Evolutionary conservation across 495 filamentous ascomycete species (phyloP), one percentile per base, ranked within the genome.

Genomic region (Cercophora samala): DNA sequence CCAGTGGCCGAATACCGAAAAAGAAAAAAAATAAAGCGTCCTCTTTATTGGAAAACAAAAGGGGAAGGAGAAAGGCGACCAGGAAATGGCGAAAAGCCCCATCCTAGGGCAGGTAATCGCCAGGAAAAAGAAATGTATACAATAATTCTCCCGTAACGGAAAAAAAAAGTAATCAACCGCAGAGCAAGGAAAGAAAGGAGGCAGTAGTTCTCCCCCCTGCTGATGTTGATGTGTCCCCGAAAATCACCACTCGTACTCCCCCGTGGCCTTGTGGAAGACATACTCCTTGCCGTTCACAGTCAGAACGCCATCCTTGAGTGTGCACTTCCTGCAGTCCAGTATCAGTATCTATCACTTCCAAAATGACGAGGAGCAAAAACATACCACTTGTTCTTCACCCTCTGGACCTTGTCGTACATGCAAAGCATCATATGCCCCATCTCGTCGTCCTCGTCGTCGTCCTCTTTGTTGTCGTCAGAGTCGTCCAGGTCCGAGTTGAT

Each of bases 401-500:
- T 85, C 78, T 97, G 93, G 21, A 99, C 95, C 82, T 99, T 99
- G 82, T 99, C 95, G 74, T 99, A 99, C 72, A 95, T 97, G 82
- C 95, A 99, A 52, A 98, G 87, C 91, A 97, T 97, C 77, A 95
- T 91, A 67, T 96, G 90, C 1, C 87, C 87, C 66, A 78, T 80
- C 4, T 93, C 89, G 63, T 97, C 93, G 53, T 97, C 93, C 24
- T 85, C 89, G 23, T 93, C 90, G 17, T 91, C 89, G 11, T 91
- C 88, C 58, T 89, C 88, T 13, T 87, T 79, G 17, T 90, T 87
- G 60, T 99, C 95, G 65, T 97, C 93, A 0, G 95, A 88, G 72
- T 99, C 95, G 74, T 99, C 95, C 2, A 99, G 87, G 73, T 98
- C 95, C 0, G 96, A 98, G 76, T 99, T 99, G 80, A 99, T 99